Percentiles rank a stretch among this genome's conserved stretches.
Evolutionary conservation across 352 stramenopile species (phyloP).

Genomic region (Phytophthora pinifolia): DNA sequence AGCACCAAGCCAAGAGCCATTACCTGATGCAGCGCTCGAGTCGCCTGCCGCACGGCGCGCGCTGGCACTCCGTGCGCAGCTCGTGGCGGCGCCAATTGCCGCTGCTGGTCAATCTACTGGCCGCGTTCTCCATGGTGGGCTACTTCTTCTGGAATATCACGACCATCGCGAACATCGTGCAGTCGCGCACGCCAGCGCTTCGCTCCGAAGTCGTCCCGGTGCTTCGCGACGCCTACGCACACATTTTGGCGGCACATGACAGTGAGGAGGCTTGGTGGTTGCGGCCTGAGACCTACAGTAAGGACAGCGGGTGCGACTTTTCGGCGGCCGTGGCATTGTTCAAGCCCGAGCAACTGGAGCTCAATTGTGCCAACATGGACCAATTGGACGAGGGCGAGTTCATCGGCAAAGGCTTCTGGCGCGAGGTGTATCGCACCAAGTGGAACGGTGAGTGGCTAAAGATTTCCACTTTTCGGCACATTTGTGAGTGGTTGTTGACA

Average conservation of each 20-base stretch:
- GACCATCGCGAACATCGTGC: conserved; percentile 35
- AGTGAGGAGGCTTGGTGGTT: conserved; percentile 50
- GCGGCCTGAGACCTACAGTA: conserved; percentile 42
- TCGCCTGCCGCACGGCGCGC: conserved; percentile 23
- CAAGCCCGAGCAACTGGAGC: conserved; percentile 54
- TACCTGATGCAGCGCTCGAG: conserved; percentile 22
- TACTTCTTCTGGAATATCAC: conserved; percentile 65
- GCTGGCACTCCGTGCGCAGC: conserved; percentile 24
- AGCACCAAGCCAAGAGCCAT: neutral
- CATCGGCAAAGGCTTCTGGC: conserved; percentile 70
- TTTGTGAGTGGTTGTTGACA: too few relatives aligned
- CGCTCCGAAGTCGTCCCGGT: conserved; percentile 11
- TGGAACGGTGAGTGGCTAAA: conserved; percentile 57
- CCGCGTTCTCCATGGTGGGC: conserved; percentile 28
- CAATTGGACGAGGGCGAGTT: conserved; percentile 50
- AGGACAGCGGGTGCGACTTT: conserved; percentile 66
- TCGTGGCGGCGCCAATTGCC: conserved; percentile 24
- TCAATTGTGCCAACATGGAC: conserved; percentile 72
- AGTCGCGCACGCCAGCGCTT: conserved; percentile 15
- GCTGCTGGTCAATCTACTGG: conserved; percentile 29
- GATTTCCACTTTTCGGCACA: too few relatives aligned
- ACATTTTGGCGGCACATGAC: conserved; percentile 6
- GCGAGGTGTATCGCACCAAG: conserved; percentile 63
- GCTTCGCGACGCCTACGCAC: conserved; percentile 9
- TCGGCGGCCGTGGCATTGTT: conserved; percentile 55